phyloP scores from a whole-genome alignment of 139 green algal species.

The Chlorella sp. region DNA sequence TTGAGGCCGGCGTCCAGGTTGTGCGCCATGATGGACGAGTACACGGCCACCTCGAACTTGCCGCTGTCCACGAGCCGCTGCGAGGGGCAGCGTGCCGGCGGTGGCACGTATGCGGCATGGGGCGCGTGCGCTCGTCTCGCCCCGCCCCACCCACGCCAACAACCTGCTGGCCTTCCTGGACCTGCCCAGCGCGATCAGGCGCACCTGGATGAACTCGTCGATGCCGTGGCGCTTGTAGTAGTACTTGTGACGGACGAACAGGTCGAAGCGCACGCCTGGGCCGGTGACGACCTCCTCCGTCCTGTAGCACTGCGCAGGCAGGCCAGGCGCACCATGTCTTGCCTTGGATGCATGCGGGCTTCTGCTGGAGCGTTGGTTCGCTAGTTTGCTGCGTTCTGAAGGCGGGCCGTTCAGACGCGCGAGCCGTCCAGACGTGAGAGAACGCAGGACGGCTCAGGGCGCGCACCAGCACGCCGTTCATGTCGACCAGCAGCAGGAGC shows the following conservation, averaged over 20 bases:
- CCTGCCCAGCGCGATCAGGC: too few species aligned
- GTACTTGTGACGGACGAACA: not conserved
- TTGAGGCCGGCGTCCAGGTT: not conserved
- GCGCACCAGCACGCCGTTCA: not conserved
- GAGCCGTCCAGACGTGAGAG: not conserved
- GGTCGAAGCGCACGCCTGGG: not conserved
- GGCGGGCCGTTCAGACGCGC: not conserved
- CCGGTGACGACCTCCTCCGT: not conserved
- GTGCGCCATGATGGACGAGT: not conserved
- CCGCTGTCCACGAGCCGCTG: not conserved
- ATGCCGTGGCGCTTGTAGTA: slow-evolving; percentile 3
- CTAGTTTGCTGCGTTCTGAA: not conserved
- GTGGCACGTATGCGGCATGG: too few species aligned
- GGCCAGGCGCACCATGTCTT: not conserved
- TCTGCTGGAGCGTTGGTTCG: too few species aligned
- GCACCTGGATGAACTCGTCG: not conserved
- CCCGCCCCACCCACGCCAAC: too few species aligned
- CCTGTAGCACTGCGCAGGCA: not conserved
- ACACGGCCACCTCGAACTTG: not conserved
- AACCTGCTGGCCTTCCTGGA: too few species aligned
- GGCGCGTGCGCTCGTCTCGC: too few species aligned
- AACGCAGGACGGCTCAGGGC: not conserved
- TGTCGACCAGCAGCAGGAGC: not conserved
- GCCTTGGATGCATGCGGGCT: too few species aligned
- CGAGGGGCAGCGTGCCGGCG: not conserved